Percentiles rank a stretch among this genome's conserved stretches.
Evolutionary conservation across 2,329 filamentous ascomycete species (phyloP).

Genomic region (Thielaviopsis populi): DNA sequence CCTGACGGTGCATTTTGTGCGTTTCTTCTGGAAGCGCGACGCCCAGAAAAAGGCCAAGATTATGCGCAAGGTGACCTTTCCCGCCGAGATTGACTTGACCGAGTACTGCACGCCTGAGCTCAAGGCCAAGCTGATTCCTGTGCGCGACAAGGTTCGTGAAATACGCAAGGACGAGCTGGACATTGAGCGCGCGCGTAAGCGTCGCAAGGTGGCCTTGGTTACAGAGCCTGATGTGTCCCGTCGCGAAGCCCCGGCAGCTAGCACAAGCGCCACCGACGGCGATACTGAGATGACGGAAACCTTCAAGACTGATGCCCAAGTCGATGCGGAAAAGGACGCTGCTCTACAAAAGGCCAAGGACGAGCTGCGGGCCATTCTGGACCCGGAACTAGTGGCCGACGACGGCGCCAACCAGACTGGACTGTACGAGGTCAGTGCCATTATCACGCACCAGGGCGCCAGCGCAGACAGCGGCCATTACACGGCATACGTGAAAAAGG

Average conservation of each 20-base stretch:
- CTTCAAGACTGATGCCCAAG: constrained; percentile 87
- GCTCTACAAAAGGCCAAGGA: constrained; percentile 70
- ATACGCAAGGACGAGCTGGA: constrained; percentile 91
- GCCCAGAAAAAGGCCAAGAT: constrained; percentile 99
- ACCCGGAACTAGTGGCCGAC: constrained; percentile 58
- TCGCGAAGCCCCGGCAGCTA: constrained; percentile 24
- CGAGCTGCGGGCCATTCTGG: constrained; percentile 66
- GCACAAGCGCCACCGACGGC: constrained; percentile 36
- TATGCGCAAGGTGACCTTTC: constrained; percentile 96
- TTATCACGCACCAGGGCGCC: constrained; percentile 92
- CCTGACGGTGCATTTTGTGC: constrained; percentile 89
- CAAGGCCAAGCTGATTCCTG: constrained; percentile 65
- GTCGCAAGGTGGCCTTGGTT: constrained; percentile 53
- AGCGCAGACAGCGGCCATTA: constrained; percentile 97
- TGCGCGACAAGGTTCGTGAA: constrained; percentile 93
- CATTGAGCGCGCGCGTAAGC: constrained; percentile 77
- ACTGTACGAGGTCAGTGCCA: constrained; percentile 82
- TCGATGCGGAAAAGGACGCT: constrained; percentile 70
- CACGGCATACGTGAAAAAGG: constrained; percentile 94
- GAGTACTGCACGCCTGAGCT: constrained; percentile 93
- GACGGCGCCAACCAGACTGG: constrained; percentile 83
- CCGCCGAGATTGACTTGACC: constrained; percentile 77
- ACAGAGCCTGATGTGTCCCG: constrained; percentile 34
- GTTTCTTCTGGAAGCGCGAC: constrained; percentile 94
- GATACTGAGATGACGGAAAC: constrained; percentile 59